phyloP scores from a whole-genome alignment of 495 filamentous ascomycete species.

The Penicillium psychrofluorescens region DNA sequence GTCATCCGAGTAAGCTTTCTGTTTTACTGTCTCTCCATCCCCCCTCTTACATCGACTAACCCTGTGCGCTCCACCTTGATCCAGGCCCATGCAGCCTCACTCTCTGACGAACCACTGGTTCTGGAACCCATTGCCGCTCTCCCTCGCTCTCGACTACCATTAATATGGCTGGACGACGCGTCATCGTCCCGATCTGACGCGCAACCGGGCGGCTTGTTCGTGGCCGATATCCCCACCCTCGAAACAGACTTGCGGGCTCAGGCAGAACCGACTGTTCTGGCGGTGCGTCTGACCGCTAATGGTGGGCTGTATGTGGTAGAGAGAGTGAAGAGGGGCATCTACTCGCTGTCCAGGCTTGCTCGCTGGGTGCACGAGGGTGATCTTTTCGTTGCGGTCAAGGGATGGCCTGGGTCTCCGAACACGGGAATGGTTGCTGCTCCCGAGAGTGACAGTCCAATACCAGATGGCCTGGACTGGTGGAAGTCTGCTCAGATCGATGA shows the following conservation, averaged over 20 bases:
- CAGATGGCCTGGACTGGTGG: constrained; percentile 28
- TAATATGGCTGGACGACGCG: constrained; percentile 53
- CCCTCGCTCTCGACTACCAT: constrained; percentile 50
- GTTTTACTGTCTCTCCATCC: neutral
- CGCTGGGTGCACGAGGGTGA: constrained; percentile 48
- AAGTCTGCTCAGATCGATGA: constrained; percentile 30
- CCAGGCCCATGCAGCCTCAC: constrained; percentile 51
- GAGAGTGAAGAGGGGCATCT: constrained; percentile 56
- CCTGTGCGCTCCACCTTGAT: neutral
- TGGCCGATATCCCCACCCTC: constrained; percentile 53
- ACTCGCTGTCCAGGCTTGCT: constrained; percentile 63
- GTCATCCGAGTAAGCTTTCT: constrained; percentile 23
- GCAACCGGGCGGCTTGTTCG: constrained; percentile 45
- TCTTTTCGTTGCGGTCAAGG: constrained; percentile 26
- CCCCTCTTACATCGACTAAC: constrained; percentile 1
- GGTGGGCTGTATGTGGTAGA: constrained; percentile 65
- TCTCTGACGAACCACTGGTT: constrained; percentile 50
- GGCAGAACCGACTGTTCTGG: constrained; percentile 44
- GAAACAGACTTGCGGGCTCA: constrained; percentile 41
- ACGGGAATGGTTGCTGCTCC: constrained; percentile 25
- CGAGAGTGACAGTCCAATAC: constrained; percentile 18
- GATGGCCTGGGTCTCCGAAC: constrained; percentile 29
- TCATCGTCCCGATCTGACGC: constrained; percentile 46
- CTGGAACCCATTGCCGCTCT: constrained; percentile 55
- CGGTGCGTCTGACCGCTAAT: constrained; percentile 54